Conservation (phyloP, 768 basidiomycete genomes). For the Lanmaoa pseudosensibilis region DNA sequence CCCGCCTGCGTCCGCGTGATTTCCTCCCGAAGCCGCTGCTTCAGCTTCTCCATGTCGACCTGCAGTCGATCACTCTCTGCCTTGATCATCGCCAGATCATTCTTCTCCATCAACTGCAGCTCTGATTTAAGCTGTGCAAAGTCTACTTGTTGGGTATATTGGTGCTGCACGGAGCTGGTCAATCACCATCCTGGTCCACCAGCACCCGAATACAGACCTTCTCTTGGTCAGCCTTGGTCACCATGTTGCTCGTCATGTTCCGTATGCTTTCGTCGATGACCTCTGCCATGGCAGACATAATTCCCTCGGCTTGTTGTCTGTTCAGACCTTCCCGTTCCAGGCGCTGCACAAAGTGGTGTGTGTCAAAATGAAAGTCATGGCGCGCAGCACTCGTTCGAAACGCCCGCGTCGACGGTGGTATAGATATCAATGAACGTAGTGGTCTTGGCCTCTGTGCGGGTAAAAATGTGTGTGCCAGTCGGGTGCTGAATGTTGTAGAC, state of each 20-base stretch:
- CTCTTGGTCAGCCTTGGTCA: constrained; percentile 94
- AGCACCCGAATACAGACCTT: constrained; percentile 57
- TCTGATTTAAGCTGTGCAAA: constrained; percentile 97
- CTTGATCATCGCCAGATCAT: constrained; percentile 92
- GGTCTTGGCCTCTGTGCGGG: neutral
- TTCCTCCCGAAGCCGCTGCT: constrained; percentile 89
- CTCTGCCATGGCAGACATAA: constrained; percentile 95
- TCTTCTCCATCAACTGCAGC: constrained; percentile 94
- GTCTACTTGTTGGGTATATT: constrained; percentile 95
- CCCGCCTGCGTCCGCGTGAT: constrained; percentile 90
- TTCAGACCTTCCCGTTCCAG: constrained; percentile 88
- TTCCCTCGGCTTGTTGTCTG: constrained; percentile 90
- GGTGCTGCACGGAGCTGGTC: constrained; percentile 52
- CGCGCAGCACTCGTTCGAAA: constrained; percentile 33
- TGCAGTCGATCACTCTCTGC: constrained; percentile 94
- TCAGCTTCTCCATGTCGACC: constrained; percentile 90
- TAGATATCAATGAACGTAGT: constrained; percentile 1
- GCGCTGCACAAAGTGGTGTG: constrained; percentile 90
- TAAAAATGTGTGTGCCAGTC: constrained; percentile 3
- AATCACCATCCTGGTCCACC: neutral
- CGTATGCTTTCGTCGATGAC: constrained; percentile 96
- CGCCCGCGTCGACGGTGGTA: constrained; percentile 4
- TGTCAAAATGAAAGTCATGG: constrained; percentile 85
- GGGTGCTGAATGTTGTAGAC: constrained; percentile 7
- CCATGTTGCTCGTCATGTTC: constrained; percentile 96